These are phyloP conservation scores for Bruguiera gymnorhiza DNA, from an alignment of 345 rosid genomes.

Conservation along the genomic window DNA sequence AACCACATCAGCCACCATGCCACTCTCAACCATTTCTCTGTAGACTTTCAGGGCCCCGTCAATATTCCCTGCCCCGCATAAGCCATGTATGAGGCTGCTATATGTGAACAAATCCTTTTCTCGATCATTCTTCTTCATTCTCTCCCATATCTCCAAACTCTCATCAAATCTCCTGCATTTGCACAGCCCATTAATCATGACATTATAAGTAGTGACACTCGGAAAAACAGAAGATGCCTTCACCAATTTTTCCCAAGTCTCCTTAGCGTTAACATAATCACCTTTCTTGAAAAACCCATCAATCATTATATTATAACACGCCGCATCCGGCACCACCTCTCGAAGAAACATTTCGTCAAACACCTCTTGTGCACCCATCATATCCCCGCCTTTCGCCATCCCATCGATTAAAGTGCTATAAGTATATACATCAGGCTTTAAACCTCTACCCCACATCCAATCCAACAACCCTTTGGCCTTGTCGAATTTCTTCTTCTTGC, in stretches of 20 bases:
- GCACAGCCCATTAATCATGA: constrained; percentile 79
- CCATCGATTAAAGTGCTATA: constrained; percentile 57
- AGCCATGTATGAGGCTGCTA: constrained; percentile 63
- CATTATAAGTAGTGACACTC: constrained; percentile 70
- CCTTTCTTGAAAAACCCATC: constrained; percentile 60
- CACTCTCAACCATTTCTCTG: constrained; percentile 56
- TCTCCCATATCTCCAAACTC: constrained; percentile 68
- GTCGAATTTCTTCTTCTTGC: constrained; percentile 57
- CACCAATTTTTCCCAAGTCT: constrained; percentile 66
- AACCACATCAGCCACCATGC: constrained; percentile 54
- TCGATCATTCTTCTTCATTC: constrained; percentile 66
- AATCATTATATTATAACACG: constrained; percentile 70
- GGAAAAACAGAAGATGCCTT: constrained; percentile 54
- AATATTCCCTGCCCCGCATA: constrained; percentile 58
- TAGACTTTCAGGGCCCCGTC: constrained; percentile 66
- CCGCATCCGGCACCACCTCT: constrained; percentile 52
- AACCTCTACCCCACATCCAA: constrained; percentile 55
- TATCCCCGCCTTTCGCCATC: constrained; percentile 50
- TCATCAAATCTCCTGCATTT: constrained; percentile 66
- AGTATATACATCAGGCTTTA: constrained; percentile 56
- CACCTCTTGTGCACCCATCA: constrained; percentile 52
- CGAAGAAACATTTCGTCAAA: constrained; percentile 77
- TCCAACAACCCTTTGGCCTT: constrained; percentile 50
- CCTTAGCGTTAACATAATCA: constrained; percentile 49
- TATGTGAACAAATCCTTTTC: constrained; percentile 62